These are phyloP conservation scores for Scenedesmus sp. DNA, from an alignment of 163 green algal genomes.

Conservation along the genomic window DNA sequence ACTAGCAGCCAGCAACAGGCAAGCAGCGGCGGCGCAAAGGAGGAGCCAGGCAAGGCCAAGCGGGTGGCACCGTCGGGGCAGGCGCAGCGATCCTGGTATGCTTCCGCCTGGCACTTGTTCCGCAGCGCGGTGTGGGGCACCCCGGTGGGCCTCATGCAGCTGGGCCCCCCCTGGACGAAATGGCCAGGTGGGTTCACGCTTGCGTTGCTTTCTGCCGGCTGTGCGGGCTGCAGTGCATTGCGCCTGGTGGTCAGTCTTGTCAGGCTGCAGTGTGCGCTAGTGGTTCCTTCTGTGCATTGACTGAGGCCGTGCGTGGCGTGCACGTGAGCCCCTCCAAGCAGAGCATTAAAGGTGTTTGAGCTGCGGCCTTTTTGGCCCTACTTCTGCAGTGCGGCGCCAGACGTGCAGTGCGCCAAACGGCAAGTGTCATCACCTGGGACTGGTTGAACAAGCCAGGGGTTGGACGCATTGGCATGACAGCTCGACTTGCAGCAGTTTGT, in stretches of 20 bases:
- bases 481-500: too few species aligned
- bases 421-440: slow-evolving; percentile 28
- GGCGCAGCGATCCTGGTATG: slow-evolving; percentile 24
- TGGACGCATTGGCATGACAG: neutral
- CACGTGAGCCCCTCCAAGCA: too few species aligned
- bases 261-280: too few species aligned
- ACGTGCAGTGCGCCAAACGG: neutral
- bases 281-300: too few species aligned
- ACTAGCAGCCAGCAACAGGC: neutral
- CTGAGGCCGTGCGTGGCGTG: too few species aligned
- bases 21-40: neutral
- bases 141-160: neutral
- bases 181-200: neutral
- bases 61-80: neutral
- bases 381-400: neutral
- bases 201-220: neutral
- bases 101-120: slow-evolving; percentile 9
- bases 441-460: neutral
- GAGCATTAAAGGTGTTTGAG: neutral
- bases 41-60: neutral
- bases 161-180: slow-evolving; percentile 42
- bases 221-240: neutral
- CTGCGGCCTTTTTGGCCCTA: neutral
- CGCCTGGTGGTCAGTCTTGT: too few species aligned
- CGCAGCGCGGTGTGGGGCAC: neutral